Percentiles rank a stretch among this genome's conserved stretches.
phyloP scores from a whole-genome alignment of 805 yeast species.

The Ogataea kodamae region DNA sequence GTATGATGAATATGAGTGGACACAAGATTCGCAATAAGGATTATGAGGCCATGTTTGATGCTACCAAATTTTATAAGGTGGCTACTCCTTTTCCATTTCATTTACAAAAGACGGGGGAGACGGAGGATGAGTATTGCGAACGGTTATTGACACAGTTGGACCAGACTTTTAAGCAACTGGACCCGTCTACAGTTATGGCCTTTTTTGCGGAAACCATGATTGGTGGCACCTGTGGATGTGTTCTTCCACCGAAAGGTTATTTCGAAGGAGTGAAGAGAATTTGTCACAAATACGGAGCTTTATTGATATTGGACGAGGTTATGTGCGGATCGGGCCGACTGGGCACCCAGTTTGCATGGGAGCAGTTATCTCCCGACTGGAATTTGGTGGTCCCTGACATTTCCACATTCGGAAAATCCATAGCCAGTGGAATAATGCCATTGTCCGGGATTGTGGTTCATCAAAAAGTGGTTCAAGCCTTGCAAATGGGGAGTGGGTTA shows the following conservation, averaged over 20 bases:
- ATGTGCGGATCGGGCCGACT: conserved; percentile 55
- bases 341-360: conserved; percentile 48
- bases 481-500: conserved; percentile 31
- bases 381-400: conserved; percentile 41
- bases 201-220: conserved; percentile 26
- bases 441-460: conserved; percentile 40
- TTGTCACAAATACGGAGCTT: conserved; percentile 47
- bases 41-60: conserved; percentile 25
- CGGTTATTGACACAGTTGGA: conserved; percentile 25
- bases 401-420: conserved; percentile 44
- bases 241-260: conserved; percentile 33
- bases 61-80: conserved; percentile 3
- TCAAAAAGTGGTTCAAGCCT: conserved; percentile 27
- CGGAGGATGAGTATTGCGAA: conserved; percentile 15
- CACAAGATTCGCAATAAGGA: conserved; percentile 32
- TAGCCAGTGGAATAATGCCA: conserved; percentile 41
- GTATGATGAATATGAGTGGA: conserved; percentile 37
- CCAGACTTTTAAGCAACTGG: conserved; percentile 20
- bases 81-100: conserved; percentile 24
- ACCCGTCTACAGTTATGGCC: conserved; percentile 25
- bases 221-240: conserved; percentile 23
- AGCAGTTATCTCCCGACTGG: conserved; percentile 25
- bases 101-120: conserved; percentile 17
- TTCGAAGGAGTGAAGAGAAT: conserved; percentile 39
- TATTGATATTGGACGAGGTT: conserved; percentile 49